A percentile compares a stretch with the other conserved stretches of the same genome.
These are phyloP conservation scores for Salix arbutifolia DNA, from an alignment of 345 rosid genomes.

Conservation along the genomic window DNA sequence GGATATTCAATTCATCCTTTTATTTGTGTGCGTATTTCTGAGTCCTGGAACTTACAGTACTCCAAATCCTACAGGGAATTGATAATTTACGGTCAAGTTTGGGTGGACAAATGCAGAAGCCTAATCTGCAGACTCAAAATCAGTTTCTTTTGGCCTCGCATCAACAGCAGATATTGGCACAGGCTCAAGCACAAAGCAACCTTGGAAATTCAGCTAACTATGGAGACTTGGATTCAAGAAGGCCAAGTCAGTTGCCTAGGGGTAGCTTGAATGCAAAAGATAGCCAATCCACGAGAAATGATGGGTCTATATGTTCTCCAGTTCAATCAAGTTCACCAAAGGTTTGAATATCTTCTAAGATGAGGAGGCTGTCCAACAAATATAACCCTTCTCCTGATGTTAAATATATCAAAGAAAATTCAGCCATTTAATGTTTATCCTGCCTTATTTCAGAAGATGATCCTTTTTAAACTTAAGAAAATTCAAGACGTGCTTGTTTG, in stretches of 20 bases:
- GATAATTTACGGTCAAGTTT: slow-evolving; percentile 48
- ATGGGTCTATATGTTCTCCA: slow-evolving; percentile 56
- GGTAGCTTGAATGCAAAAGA: slow-evolving; percentile 48
- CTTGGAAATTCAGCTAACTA: slow-evolving; percentile 41
- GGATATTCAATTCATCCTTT: not conserved
- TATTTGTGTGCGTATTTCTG: not conserved
- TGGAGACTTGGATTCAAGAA: slow-evolving; percentile 49
- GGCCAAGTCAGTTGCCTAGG: slow-evolving; percentile 43
- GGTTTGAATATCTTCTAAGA: slow-evolving; percentile 29
- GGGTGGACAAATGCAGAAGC: slow-evolving; percentile 52
- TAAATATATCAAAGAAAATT: too few relatives aligned
- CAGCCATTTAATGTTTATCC: too few relatives aligned
- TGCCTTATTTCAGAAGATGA: too few relatives aligned
- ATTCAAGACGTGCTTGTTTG: too few relatives aligned
- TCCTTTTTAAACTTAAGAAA: too few relatives aligned
- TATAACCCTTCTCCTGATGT: too few relatives aligned
- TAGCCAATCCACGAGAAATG: slow-evolving; percentile 46
- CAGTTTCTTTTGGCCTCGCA: slow-evolving; percentile 52
- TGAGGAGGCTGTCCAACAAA: not conserved
- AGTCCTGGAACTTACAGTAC: not conserved
- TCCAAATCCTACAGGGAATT: slow-evolving; percentile 37
- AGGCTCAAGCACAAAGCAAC: slow-evolving; percentile 46
- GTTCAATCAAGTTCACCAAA: slow-evolving; percentile 53
- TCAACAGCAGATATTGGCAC: slow-evolving; percentile 54
- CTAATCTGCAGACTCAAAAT: slow-evolving; percentile 41